Conservation (phyloP, 2,329 filamentous ascomycete genomes). For the Meredithiella fracta region DNA sequence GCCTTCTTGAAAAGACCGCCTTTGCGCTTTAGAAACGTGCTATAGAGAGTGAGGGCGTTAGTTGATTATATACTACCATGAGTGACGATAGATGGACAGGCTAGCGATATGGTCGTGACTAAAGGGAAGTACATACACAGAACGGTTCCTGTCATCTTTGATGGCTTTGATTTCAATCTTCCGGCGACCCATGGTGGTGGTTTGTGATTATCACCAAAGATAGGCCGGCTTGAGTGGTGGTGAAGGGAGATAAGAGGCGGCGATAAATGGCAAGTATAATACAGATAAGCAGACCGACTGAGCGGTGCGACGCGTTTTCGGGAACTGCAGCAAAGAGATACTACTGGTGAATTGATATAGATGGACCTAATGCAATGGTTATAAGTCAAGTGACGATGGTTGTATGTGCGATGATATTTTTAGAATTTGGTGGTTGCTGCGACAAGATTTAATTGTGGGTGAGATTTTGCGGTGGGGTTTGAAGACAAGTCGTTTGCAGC, state of each 20-base stretch:
- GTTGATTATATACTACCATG: too few species aligned
- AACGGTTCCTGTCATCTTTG: constrained; percentile 95
- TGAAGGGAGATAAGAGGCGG: background rate
- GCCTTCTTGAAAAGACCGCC: constrained; percentile 99
- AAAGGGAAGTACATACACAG: constrained; percentile 53
- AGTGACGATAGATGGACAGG: background rate
- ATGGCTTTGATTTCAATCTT: constrained; percentile 99
- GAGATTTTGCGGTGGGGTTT: too few species aligned
- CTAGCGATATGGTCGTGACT: too few species aligned
- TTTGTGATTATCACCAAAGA: constrained; percentile 9
- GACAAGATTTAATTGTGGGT: too few species aligned
- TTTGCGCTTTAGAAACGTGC: constrained; percentile 96
- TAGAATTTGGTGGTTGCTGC: background rate
- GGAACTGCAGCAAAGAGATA: background rate
- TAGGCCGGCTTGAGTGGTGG: constrained; percentile 2
- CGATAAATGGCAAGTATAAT: constrained; percentile 2
- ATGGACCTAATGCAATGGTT: background rate
- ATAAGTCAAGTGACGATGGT: background rate
- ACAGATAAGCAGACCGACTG: background rate
- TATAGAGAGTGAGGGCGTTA: constrained; percentile 23
- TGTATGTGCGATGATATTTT: background rate
- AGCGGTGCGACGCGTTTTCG: background rate
- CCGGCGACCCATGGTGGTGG: constrained; percentile 67
- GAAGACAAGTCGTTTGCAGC: too few species aligned
- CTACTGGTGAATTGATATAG: background rate